These are phyloP conservation scores for Ustilago xerochloae DNA, from an alignment of 1,284 basidiomycete species.

Conservation along the genomic window DNA sequence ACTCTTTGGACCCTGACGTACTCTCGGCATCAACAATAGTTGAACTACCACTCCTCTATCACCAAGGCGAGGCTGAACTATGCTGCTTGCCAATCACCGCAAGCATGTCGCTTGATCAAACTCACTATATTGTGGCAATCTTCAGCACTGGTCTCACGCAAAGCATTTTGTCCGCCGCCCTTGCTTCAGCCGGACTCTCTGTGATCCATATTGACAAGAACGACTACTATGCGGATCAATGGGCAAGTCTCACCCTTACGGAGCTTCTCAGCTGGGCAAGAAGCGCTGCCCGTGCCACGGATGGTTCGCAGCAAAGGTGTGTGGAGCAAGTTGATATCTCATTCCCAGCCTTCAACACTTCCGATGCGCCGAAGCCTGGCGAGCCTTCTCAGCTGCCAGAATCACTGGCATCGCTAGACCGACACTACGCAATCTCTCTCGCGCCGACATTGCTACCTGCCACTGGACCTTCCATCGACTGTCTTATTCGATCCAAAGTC, in stretches of 20 bases:
- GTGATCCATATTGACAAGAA: constrained; percentile 89
- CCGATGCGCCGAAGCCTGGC: neutral
- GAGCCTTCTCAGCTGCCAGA: constrained; percentile 25
- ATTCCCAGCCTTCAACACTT: constrained; percentile 23
- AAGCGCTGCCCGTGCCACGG: constrained; percentile 30
- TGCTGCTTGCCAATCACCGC: neutral
- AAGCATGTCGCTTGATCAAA: constrained; percentile 51
- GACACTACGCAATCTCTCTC: constrained; percentile 85
- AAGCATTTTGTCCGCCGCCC: constrained; percentile 70
- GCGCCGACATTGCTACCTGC: constrained; percentile 84
- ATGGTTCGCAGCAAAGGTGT: neutral
- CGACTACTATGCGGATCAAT: constrained; percentile 83
- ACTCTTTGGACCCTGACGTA: constrained; percentile 1
- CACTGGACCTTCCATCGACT: constrained; percentile 80
- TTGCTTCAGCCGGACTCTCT: constrained; percentile 85
- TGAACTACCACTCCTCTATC: neutral
- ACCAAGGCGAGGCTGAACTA: no score
- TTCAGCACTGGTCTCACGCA: constrained; percentile 87
- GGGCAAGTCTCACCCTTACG: constrained; percentile 83
- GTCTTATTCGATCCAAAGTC: constrained; percentile 85
- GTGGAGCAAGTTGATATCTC: constrained; percentile 8
- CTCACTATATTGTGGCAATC: constrained; percentile 80
- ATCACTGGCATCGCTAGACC: constrained; percentile 39
- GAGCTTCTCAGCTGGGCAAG: constrained; percentile 79
- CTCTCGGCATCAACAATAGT: neutral